Conservation (phyloP, 768 basidiomycete species). For the Collybia nuda region DNA sequence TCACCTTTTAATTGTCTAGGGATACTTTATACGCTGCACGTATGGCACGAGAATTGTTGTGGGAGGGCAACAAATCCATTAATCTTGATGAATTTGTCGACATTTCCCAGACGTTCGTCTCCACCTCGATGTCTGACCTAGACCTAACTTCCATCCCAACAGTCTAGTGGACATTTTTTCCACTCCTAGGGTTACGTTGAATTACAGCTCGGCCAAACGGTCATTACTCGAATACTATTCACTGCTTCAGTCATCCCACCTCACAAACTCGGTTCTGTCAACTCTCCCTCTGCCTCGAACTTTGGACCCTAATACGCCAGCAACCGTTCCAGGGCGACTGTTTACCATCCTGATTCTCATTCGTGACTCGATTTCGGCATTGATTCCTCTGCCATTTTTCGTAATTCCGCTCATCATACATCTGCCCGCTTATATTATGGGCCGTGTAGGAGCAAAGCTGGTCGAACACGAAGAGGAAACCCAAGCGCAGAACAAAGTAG, state of each 20-base stretch:
- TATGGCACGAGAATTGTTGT: constrained; percentile 93
- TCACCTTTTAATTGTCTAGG: constrained; percentile 42
- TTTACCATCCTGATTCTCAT: constrained; percentile 76
- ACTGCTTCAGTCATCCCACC: constrained; percentile 73
- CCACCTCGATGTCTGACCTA: constrained; percentile 8
- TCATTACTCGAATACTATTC: constrained; percentile 87
- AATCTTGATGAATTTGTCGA: constrained; percentile 78
- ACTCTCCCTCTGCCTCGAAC: constrained; percentile 82
- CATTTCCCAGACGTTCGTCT: constrained; percentile 86
- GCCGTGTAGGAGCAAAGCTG: constrained; percentile 69
- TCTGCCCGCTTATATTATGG: constrained; percentile 83
- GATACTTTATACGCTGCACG: constrained; percentile 86
- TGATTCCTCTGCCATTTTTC: constrained; percentile 86
- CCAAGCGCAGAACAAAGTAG: constrained; percentile 95
- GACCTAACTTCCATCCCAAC: constrained; percentile 11
- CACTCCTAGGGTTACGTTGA: constrained; percentile 58
- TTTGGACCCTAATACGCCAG: constrained; percentile 76
- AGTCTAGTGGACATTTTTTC: constrained; percentile 91
- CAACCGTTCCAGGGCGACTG: constrained; percentile 80
- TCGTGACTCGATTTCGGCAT: constrained; percentile 69
- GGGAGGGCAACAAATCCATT: constrained; percentile 78
- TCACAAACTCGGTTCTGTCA: constrained; percentile 84
- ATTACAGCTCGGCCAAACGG: constrained; percentile 60
- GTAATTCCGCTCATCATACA: constrained; percentile 82
- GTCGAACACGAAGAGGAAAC: constrained; percentile 89